Conservation (phyloP, 1,284 basidiomycete species). For the Marasmius sp. region DNA sequence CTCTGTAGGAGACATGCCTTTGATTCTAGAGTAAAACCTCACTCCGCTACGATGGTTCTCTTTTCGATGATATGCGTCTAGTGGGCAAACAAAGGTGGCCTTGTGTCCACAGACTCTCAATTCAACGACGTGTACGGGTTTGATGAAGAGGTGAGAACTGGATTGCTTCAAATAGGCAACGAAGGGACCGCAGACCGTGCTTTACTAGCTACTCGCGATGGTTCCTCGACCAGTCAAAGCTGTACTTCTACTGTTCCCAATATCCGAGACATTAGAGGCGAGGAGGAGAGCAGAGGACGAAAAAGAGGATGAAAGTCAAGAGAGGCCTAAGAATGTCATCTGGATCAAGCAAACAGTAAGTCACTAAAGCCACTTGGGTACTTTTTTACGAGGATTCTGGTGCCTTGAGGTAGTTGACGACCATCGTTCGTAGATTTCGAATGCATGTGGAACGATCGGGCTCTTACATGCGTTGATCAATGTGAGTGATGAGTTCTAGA, state of each 20-base stretch:
- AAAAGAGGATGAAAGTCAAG: slow-evolving; percentile 3
- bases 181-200: not conserved
- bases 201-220: slow-evolving; percentile 8
- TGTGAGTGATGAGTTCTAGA: slow-evolving; percentile 38
- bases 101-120: slow-evolving; percentile 53
- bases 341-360: slow-evolving; percentile 16
- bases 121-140: slow-evolving; percentile 86
- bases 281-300: slow-evolving; percentile 12
- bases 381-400: not conserved
- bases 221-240: slow-evolving; percentile 13
- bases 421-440: slow-evolving; percentile 60
- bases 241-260: slow-evolving; percentile 13
- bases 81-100: slow-evolving; percentile 80
- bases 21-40: not conserved
- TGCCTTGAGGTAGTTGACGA: not conserved
- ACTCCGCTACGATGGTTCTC: not conserved
- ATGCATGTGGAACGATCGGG: slow-evolving; percentile 90
- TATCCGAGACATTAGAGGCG: slow-evolving; percentile 7
- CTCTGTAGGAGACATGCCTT: slow-evolving; percentile 31
- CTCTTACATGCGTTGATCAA: slow-evolving; percentile 81
- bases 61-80: slow-evolving; percentile 27
- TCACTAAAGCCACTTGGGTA: not conserved
- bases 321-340: not conserved
- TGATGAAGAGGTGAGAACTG: slow-evolving; percentile 58
- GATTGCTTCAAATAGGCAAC: not conserved